These are phyloP conservation scores for Cryptococcus deneoformans DNA, from an alignment of 1,284 basidiomycete species.

Conservation along the genomic window DNA sequence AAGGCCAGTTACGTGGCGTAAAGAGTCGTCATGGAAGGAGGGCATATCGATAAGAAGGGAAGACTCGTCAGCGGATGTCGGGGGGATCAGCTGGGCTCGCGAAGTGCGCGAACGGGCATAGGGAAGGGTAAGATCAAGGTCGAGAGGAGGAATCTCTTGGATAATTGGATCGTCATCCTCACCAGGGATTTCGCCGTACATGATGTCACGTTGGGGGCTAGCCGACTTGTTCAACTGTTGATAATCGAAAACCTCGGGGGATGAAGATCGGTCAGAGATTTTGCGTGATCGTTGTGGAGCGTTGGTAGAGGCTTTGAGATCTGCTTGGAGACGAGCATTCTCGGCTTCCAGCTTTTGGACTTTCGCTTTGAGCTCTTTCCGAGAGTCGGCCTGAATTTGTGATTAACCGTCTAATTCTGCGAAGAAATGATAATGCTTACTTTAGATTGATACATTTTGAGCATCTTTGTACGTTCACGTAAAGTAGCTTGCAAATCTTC, in stretches of 20 bases:
- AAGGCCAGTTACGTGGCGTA: constrained; percentile 1
- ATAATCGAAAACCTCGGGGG: neutral
- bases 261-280: neutral
- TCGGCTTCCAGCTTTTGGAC: constrained; percentile 20
- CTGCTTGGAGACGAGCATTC: constrained; percentile 17
- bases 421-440: constrained; percentile 12
- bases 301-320: neutral
- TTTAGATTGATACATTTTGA: constrained; percentile 22
- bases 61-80: constrained; percentile 19
- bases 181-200: too few species aligned
- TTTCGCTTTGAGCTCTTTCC: constrained; percentile 23
- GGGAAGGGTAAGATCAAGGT: neutral
- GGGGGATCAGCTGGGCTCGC: neutral
- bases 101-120: too few species aligned
- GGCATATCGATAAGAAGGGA: constrained; percentile 32
- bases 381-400: constrained; percentile 22
- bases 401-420: neutral
- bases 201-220: constrained; percentile 2
- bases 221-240: neutral
- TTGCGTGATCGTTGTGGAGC: neutral
- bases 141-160: constrained; percentile 7
- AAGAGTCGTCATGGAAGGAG: constrained; percentile 14
- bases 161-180: neutral
- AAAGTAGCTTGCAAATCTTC: constrained; percentile 10
- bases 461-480: constrained; percentile 21